Percentiles rank a stretch among this genome's conserved stretches.
Conservation (phyloP, 1,139 yeast species). For the Wickerhamiella infanticola region DNA sequence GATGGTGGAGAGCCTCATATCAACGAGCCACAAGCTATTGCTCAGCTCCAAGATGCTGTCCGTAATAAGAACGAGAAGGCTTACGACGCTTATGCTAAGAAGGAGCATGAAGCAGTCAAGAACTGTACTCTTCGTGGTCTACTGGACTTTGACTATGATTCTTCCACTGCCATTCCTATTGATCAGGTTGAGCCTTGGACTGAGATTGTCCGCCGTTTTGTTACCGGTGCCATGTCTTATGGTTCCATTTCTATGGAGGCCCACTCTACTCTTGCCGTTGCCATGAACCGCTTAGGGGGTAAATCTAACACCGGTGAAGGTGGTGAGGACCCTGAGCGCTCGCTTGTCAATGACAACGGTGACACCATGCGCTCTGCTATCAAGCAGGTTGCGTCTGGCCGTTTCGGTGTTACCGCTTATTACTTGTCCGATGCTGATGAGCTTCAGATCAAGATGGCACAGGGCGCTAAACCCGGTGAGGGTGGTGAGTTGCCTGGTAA, state of each 20-base stretch:
- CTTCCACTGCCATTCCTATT: conserved; percentile 62
- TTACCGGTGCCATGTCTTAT: conserved; percentile 98
- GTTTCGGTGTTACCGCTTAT: conserved; percentile 94
- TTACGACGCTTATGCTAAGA: conserved; percentile 75
- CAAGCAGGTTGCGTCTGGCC: conserved; percentile 94
- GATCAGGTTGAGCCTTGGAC: conserved; percentile 99
- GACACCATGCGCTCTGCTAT: conserved; percentile 97
- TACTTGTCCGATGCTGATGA: conserved; percentile 94
- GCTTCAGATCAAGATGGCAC: conserved; percentile 96
- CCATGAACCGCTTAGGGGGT: conserved; percentile 96
- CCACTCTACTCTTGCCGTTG: conserved; percentile 92
- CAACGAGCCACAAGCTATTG: conserved; percentile 89
- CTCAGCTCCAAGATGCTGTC: conserved; percentile 91
- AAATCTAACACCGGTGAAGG: conserved; percentile 98
- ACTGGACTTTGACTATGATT: conserved; percentile 71
- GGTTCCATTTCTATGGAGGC: conserved; percentile 98
- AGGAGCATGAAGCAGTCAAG: conserved; percentile 82
- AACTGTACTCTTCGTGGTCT: conserved; percentile 90
- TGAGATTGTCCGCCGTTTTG: conserved; percentile 91
- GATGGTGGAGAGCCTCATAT: conserved; percentile 96
- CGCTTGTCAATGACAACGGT: conserved; percentile 64
- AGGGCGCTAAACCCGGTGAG: conserved; percentile 99
- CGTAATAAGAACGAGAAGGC: conserved; percentile 90
- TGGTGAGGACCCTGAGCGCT: conserved; percentile 94
- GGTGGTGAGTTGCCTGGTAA: conserved; percentile 98